A percentile compares a stretch with the other conserved stretches of the same genome.
phyloP scores from a whole-genome alignment of 768 basidiomycete species.

The Lentinus tigrinus region DNA sequence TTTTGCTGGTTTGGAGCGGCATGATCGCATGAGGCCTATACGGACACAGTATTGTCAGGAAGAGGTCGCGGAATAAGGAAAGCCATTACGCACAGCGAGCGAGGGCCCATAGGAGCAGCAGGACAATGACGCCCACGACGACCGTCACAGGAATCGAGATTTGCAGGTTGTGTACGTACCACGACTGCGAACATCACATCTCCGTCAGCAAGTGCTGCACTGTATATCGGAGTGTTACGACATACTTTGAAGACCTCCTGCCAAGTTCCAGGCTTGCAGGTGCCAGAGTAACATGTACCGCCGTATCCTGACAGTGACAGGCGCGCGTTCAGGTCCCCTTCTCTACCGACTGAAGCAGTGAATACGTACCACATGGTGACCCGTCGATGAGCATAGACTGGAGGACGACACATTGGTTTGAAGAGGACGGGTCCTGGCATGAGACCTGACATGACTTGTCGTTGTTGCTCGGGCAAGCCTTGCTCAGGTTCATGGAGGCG shows the following conservation, averaged over 20 bases:
- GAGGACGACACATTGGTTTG: conserved; percentile 66
- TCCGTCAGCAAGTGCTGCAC: conserved; percentile 9
- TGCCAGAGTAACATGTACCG: conserved; percentile 62
- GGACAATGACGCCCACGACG: conserved; percentile 59
- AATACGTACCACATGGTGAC: conserved; percentile 71
- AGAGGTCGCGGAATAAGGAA: background rate
- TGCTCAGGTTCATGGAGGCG: conserved; percentile 64
- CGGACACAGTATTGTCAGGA: too few relatives aligned
- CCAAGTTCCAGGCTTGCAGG: conserved; percentile 58
- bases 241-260: conserved; percentile 61
- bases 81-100: conserved; percentile 8
- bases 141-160: conserved; percentile 80
- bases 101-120: conserved; percentile 35
- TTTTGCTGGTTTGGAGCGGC: background rate
- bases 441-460: conserved; percentile 75
- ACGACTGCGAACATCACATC: conserved; percentile 46
- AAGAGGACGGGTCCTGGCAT: conserved; percentile 66
- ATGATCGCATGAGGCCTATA: background rate
- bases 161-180: conserved; percentile 75
- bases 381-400: conserved; percentile 76
- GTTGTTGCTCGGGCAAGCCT: conserved; percentile 61
- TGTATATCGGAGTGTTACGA: too few relatives aligned
- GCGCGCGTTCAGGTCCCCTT: conserved; percentile 10
- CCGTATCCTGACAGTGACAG: conserved; percentile 51
- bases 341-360: conserved; percentile 10